Evolutionary conservation across 1,139 yeast genomes (phyloP), one percentile per base, ranked within the genome.

Genomic region (Kodamaea fungicola): DNA sequence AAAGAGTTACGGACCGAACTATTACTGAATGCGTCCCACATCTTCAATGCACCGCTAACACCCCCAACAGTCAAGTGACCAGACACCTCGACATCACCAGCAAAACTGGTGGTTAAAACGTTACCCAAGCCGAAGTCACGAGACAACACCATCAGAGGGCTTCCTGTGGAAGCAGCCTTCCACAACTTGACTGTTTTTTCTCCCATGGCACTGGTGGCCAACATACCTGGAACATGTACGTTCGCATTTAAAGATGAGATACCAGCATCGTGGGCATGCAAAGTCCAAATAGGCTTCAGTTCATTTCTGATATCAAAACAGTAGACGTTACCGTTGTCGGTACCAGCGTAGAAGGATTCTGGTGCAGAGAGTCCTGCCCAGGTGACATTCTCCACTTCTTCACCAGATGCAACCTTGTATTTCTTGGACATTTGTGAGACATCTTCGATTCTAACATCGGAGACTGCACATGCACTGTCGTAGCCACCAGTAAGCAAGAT

Each of bases 191-290:
- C 79, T 8, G 68, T 64, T 61, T 86, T 87, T 56, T 94, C 98
- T 39, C 90, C 87, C 89, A 84, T 83, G 8, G 97, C 96, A 40
- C 95, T 82, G 3, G 97, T 88, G 22, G 81, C 79, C 58, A 92
- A 63, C 72, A 86, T 68, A 12, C 95, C 95, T 22, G 83, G 83
- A 34, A 88, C 62, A 55, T 71, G 75, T 25, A 61, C 57, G 61
- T 87, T 89, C 32, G 83, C 74, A 50, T 83, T 84, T 51, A 94
- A 74, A 3, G 94, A 74, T 8, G 97, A 83, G 43, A 92, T 83
- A 42, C 95, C 97, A 4, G 95, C 79, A 62, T 92, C 97, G 59
- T 92, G 98, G 2, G 98, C 98, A 64, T 94, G 96, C 52, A 92
- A 73, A 5, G 95, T 87, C 99, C 99, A 92, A 28, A 92, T 55